Evolutionary conservation across 164 flowering plant genomes (phyloP), one percentile per base, ranked within the genome.

Genomic region (Pachysandra terminalis): DNA sequence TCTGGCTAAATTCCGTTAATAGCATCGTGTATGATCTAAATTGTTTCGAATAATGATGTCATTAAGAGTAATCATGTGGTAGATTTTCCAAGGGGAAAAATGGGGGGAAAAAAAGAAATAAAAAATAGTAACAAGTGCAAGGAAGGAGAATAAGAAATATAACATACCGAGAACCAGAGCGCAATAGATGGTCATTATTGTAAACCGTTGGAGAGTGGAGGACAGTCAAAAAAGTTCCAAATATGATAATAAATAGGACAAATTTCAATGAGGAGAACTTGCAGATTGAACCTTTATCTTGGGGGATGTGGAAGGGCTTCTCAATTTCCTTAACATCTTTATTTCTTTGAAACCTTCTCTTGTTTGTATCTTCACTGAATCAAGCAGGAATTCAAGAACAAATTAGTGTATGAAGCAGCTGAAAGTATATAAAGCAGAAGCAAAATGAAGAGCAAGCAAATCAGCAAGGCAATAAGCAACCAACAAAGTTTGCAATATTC

Each of bases 151-250:
- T 19, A 67, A 53, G 48, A 22, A 58, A 51, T 0, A 53, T 1
- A 67, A 71, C 79, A 63, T 87, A 90, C 98, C 80, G 71, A 53
- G 90, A 72, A 41, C 67, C 64, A 59, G 78, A 60, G 37, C 28
- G 15, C 22, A 84, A 70, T 55, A 63, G 73, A 51, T 73, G 76
- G 19, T 84, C 91, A 24, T 78, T 74, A 61, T 65, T 75, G 25
- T 85, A 75, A 21, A 79, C 48, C 0, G 86, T 73, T 24, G 91
- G 97, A 71, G 86, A 83, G 69, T 72, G 79, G 63, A 86, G 77
- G 41, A 91, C 65, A 3, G 86, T 85, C 8, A 84, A 54, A 60
- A 88, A 73, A 17, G 91, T 75, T 55, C 86, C 91, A 61, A 79
- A 75, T 21, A 80, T 25, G 27, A 90, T 80, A 58, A 87, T 60